Evolutionary conservation across 129 eudicot species (phyloP), one percentile per base, ranked within the genome.

Genomic region (Cynara cardunculus): DNA sequence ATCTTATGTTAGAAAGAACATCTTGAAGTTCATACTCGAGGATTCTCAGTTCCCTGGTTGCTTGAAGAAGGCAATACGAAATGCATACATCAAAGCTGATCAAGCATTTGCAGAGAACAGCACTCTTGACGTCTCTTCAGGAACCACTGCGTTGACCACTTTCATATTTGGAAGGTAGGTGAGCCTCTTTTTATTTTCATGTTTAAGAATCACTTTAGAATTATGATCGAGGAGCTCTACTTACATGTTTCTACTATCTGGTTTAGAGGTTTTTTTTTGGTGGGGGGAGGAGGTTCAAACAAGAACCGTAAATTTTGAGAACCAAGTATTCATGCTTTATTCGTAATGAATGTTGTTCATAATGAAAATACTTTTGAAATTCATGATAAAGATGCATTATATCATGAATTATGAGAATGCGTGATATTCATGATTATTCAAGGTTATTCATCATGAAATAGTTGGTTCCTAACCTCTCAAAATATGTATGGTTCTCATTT

Each of bases 81-180:
- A 84, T 83, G 97, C 99, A 9, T 94, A 90, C 88, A 70, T 90
- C 80, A 90, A 88, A 87, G 94, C 93, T 64, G 99, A 94, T 85
- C 87, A 89, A 82, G 89, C 97, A 25, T 92, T 94, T 85, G 93
- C 96, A 19, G 96, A 90, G 71, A 89, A 88, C 67, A 83, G 80
- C 75, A 73, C 89, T 21, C 90, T 90, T 8, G 99, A 94, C 76
- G 78, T 87, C 59, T 90, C 99, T 59, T 94, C 99, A 61, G 99
- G 99, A 83, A 92, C 99, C 32, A 94, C 99, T 22, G 99, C 93
- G 2, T 78, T 94, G 78, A 90, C 96, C 71, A 89, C 96, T 49
- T 78, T 94, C 26, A n/a, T 94, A 34, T 86, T 85, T 76, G 97
- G 94, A 90, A 89, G 98, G 98, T 92, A 86, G 83, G 78, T 21